Conservation (phyloP, 176 grass and related monocot genomes). For the Eremochloa ophiuroides region DNA sequence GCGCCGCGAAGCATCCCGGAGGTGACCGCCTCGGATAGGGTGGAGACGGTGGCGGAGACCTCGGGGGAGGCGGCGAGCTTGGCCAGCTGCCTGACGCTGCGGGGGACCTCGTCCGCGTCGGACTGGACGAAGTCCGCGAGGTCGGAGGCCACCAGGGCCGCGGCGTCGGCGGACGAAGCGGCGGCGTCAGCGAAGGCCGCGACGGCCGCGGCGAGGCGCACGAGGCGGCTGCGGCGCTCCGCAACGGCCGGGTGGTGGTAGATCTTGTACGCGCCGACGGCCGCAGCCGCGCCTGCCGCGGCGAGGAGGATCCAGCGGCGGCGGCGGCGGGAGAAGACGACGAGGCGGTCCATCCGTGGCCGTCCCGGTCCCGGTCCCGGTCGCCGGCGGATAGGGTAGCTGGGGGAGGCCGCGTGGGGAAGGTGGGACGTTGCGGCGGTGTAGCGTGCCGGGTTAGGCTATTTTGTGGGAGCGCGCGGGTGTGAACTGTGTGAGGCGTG, state of each 20-base stretch:
- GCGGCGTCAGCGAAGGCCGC: slow-evolving; percentile 58
- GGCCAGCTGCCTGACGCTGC: slow-evolving; percentile 67
- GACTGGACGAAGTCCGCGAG: slow-evolving; percentile 68
- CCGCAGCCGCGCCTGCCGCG: slow-evolving; percentile 26
- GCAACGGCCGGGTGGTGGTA: slow-evolving; percentile 78
- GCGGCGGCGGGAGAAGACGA: slow-evolving; percentile 45
- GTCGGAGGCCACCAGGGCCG: slow-evolving; percentile 64
- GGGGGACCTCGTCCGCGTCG: slow-evolving; percentile 66
- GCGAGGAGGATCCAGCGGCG: slow-evolving; percentile 52
- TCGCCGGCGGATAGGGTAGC: background rate
- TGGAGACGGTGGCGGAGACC: slow-evolving; percentile 50
- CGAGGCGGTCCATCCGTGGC: slow-evolving; percentile 37
- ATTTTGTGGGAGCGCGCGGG: too few relatives aligned
- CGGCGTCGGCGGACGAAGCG: slow-evolving; percentile 55
- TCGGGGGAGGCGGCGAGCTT: slow-evolving; percentile 73
- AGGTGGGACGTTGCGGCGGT: background rate
- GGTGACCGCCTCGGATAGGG: slow-evolving; percentile 60
- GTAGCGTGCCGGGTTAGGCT: slow-evolving; percentile 18
- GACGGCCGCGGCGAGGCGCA: slow-evolving; percentile 44
- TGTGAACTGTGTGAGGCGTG: too few relatives aligned
- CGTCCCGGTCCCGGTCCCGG: background rate
- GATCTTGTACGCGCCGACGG: slow-evolving; percentile 69
- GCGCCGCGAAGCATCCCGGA: slow-evolving; percentile 41
- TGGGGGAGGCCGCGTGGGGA: background rate
- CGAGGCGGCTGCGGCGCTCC: slow-evolving; percentile 46